Evolutionary conservation across 2,329 filamentous ascomycete genomes (phyloP), one percentile per base, ranked within the genome.

Genomic region (Ophiocordyceps polyrhachis-furcata): DNA sequence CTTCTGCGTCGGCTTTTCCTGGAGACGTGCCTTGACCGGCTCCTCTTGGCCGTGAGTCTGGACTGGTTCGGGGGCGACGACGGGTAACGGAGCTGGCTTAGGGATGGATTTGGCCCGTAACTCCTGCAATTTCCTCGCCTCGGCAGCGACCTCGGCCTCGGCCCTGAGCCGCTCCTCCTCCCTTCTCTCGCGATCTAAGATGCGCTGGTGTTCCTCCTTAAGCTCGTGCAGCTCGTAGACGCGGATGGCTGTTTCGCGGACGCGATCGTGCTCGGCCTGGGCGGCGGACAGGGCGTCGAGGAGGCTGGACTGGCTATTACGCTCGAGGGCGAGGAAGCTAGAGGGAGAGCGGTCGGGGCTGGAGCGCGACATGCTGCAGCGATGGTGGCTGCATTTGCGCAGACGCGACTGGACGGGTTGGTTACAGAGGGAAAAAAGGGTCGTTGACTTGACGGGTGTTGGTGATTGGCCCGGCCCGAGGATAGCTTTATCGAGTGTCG

Each of bases 271-370:
- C 54, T 81, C 73, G 14, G 68, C 67, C 43, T 75, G 74, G 4
- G 80, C 80, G 42, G 73, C 71, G 41, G 73, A 73, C 15, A 89
- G 70, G 14, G 81, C 80, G 51, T 77, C 72, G 47, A 71, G 69
- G 55, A 85, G 80, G 45, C 67, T 68, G 43, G 72, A 65, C 55
- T 79, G 77, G 31, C 71, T 73, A 49, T 83, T 77, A 32, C 73
- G 70, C 29, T 74, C 69, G 44, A 76, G 72, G 38, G 67, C 66
- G 47, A 86, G 78, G 25, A 84, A 71, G 21, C 67, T 70, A 20
- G 76, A 70, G 40, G 76, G 66, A 9, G 62, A 52, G 44, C 62
- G 59, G 20, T 65, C 62, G 9, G 66, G 66, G 48, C 61, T 69
- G 11, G 63, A 65, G 49, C 59, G 62, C 51, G 65, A 58, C 68